These are phyloP conservation scores for Smallanthus sonchifolius DNA, from an alignment of 129 eudicot species.

Conservation along the genomic window DNA sequence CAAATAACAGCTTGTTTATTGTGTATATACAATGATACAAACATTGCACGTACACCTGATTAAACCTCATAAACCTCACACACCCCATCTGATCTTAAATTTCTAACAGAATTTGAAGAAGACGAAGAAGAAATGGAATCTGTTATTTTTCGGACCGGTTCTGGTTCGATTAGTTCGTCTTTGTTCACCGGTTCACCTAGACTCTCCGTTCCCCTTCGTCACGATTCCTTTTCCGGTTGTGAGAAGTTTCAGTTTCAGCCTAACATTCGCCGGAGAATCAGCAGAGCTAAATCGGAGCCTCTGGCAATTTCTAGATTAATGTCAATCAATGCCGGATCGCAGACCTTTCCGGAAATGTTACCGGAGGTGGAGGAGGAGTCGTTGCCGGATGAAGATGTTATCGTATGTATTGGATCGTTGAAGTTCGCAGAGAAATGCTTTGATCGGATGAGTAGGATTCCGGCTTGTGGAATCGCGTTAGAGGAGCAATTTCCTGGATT, in stretches of 20 bases:
- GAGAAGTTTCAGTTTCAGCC: slow-evolving; percentile 21
- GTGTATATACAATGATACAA: background rate
- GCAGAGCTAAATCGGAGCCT: slow-evolving; percentile 48
- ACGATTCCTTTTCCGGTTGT: slow-evolving; percentile 22
- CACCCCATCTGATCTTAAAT: background rate
- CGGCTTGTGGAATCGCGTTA: slow-evolving; percentile 14
- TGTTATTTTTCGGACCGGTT: slow-evolving; percentile 49
- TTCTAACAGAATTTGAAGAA: background rate
- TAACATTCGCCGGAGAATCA: slow-evolving; percentile 27
- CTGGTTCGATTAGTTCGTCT: slow-evolving; percentile 33
- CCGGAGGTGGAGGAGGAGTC: slow-evolving; percentile 46
- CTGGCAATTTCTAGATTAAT: slow-evolving; percentile 26
- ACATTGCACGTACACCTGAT: background rate
- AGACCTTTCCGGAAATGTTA: slow-evolving; percentile 39
- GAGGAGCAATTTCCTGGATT: background rate
- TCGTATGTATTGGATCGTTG: slow-evolving; percentile 29
- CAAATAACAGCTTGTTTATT: background rate
- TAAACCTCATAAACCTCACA: background rate
- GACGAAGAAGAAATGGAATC: slow-evolving; percentile 30
- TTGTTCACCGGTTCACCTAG: slow-evolving; percentile 27
- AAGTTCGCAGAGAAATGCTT: slow-evolving; percentile 34
- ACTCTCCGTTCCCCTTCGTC: slow-evolving; percentile 15
- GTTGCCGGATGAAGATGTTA: slow-evolving; percentile 20
- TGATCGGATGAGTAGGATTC: slow-evolving; percentile 2
- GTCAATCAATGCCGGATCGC: slow-evolving; percentile 30